These are phyloP conservation scores for Aspergillus eucalypticola DNA, from an alignment of 2,329 filamentous ascomycete genomes.

Conservation along the genomic window DNA sequence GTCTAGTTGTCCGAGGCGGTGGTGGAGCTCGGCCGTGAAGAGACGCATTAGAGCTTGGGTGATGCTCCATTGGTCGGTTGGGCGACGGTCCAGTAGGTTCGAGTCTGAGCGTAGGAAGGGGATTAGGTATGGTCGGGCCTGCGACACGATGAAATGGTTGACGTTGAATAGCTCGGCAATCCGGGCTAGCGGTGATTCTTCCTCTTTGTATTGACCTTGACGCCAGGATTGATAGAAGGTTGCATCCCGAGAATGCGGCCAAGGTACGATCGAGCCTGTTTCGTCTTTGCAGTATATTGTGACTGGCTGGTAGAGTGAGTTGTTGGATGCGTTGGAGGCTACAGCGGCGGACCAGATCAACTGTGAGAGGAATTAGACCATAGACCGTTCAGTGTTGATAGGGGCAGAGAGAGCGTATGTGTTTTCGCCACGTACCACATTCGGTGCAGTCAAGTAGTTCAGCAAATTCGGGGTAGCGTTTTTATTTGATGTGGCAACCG, in stretches of 20 bases:
- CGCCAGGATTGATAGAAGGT: conserved; percentile 67
- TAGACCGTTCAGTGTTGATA: background rate
- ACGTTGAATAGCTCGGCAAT: conserved; percentile 86
- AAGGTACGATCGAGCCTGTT: conserved; percentile 70
- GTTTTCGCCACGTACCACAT: conserved; percentile 66
- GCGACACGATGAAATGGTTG: conserved; percentile 92
- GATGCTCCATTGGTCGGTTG: conserved; percentile 61
- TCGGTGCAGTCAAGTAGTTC: conserved; percentile 90
- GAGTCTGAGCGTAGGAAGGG: conserved; percentile 81
- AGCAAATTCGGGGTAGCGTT: conserved; percentile 79
- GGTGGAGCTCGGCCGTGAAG: conserved; percentile 73
- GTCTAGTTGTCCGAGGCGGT: conserved; percentile 79
- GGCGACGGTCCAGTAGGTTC: conserved; percentile 67
- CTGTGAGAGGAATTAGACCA: conserved; percentile 40
- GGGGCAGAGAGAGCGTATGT: background rate
- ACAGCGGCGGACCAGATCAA: conserved; percentile 57
- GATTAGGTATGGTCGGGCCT: conserved; percentile 84
- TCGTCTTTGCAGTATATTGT: conserved; percentile 77
- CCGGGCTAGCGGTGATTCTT: conserved; percentile 67
- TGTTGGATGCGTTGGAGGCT: conserved; percentile 50
- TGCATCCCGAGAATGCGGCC: conserved; percentile 63
- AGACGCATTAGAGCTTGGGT: conserved; percentile 62
- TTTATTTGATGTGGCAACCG: conserved; percentile 72
- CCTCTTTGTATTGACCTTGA: conserved; percentile 64
- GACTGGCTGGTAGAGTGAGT: conserved; percentile 65